A percentile compares a stretch with the other conserved stretches of the same genome.
Evolutionary conservation across 106 monocot genomes (phyloP).

Genomic region (Dioscorea alata): DNA sequence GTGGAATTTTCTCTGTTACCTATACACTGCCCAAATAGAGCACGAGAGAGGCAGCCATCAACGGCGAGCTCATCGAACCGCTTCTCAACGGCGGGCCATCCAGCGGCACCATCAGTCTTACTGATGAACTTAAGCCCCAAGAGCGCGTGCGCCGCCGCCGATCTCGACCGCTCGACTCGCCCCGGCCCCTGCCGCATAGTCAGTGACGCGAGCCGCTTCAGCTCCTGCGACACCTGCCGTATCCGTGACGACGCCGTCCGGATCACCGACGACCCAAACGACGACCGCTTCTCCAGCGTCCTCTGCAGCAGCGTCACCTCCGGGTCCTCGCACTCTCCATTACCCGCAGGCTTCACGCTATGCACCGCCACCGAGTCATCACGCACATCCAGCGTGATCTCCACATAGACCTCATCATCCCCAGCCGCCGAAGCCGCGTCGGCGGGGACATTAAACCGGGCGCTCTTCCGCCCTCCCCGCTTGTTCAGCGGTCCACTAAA

Average conservation of each 20-base stretch:
- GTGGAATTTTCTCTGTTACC: conserved; percentile 18
- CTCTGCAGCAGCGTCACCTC: conserved; percentile 68
- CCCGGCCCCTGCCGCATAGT: conserved; percentile 18
- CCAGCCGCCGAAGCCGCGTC: background rate
- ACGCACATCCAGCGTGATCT: conserved; percentile 93
- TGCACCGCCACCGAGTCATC: conserved; percentile 95
- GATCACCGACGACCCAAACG: conserved; percentile 33
- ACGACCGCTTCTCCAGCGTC: conserved; percentile 69
- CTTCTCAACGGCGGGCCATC: conserved; percentile 81
- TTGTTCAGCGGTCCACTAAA: conserved; percentile 4
- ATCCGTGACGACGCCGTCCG: conserved; percentile 46
- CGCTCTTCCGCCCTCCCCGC: conserved; percentile 9
- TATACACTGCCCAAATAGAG: conserved; percentile 80
- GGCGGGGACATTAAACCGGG: conserved; percentile 54
- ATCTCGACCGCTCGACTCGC: conserved; percentile 60
- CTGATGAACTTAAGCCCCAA: conserved; percentile 85
- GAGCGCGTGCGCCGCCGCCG: conserved; percentile 68
- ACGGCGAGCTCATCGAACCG: conserved; percentile 69
- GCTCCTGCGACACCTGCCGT: conserved; percentile 75
- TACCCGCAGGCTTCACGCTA: conserved; percentile 72
- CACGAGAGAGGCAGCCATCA: conserved; percentile 39
- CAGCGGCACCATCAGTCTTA: conserved; percentile 59
- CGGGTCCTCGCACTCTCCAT: conserved; percentile 48
- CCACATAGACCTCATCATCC: conserved; percentile 69
- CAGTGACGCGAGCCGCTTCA: conserved; percentile 29